Base-by-base conservation (phyloP, 148 eudicot species). In the Hydrangea macrophylla region DNA sequence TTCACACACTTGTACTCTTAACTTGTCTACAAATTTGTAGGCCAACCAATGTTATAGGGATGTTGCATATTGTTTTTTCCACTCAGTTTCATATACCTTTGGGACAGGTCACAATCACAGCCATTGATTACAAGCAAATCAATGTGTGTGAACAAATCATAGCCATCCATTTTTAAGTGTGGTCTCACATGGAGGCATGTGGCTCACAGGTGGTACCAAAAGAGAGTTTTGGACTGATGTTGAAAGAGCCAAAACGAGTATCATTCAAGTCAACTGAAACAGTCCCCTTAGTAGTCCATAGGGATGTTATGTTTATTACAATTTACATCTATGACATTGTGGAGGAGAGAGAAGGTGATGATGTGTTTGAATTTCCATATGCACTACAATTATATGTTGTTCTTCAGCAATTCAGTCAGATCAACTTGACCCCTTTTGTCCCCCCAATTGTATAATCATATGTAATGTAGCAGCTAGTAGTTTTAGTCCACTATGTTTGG, bases 211-310 rank as follows among this genome's bases (percentile, higher is more conserved):
- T 30, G 56, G 42, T 39, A 58, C 64, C 75, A 71, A 81, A 79
- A 67, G 67, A 63, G 76, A 75, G 67, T 56, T 74, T 76, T 84
- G 92, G 85, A 77, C 86, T 82, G 72, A 72, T 79, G 64, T 65
- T 60, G 70, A 66, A 58, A 39, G 26, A 56, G 27, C 72, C 62
- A 64, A 71, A 54, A 24, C 12, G 1, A 56, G 51, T 30, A 27
- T 24, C 51, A 31, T 33, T 20, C 28, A 68, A 68, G 84, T 69
- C 79, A 68, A 74, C 79, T 63, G 20, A 27, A n/a, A 22, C 36
- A 54, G 64, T 69, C 37, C 64, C n/a, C 35, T 57, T 44, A 32
- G 44, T 60, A 55, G 40, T 44, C 44, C 58, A 26, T n/a, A 30
- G 58, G 2, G 58, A 44, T 58, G 62, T 59, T 66, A 64, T 44